Percentiles rank a stretch among this genome's conserved stretches.
phyloP scores from a whole-genome alignment of 2,329 filamentous ascomycete genomes.

The Paraphaeosphaeria sporulosa region DNA sequence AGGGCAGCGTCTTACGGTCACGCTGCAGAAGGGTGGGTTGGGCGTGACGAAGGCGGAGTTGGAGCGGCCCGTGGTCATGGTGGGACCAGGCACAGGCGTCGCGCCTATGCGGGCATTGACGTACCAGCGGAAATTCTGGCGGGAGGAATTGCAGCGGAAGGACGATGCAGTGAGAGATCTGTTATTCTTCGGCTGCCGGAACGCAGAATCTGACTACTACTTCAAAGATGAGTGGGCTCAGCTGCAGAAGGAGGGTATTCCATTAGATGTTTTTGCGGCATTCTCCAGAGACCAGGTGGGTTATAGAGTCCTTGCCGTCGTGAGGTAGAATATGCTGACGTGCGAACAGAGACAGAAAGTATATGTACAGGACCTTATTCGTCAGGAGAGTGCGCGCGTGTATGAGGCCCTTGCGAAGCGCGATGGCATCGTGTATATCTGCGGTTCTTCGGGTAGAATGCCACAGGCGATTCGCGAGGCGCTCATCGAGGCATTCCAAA shows the following conservation, averaged over 20 bases:
- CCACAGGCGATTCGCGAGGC: slow-evolving; percentile 73
- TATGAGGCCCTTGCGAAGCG: slow-evolving; percentile 60
- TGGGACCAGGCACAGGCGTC: slow-evolving; percentile 86
- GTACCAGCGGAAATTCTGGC: slow-evolving; percentile 68
- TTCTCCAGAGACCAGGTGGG: slow-evolving; percentile 73
- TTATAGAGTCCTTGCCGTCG: neutral
- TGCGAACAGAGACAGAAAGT: slow-evolving; percentile 59
- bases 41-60: slow-evolving; percentile 50
- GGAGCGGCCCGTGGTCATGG: slow-evolving; percentile 71
- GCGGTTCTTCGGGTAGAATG: slow-evolving; percentile 73
- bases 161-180: slow-evolving; percentile 45
- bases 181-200: slow-evolving; percentile 87
- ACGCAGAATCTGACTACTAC: slow-evolving; percentile 77
- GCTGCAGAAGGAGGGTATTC: slow-evolving; percentile 51
- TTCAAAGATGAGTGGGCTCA: slow-evolving; percentile 78
- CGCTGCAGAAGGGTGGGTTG: slow-evolving; percentile 62
- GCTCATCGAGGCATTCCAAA: slow-evolving; percentile 66
- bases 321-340: neutral
- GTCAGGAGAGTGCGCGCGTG: slow-evolving; percentile 58
- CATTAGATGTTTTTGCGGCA: slow-evolving; percentile 65
- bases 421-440: slow-evolving; percentile 64
- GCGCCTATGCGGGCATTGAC: slow-evolving; percentile 84
- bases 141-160: slow-evolving; percentile 24
- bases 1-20: slow-evolving; percentile 67
- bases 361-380: slow-evolving; percentile 73